Evolutionary conservation across 208 protist genomes (phyloP), one percentile per base, ranked within the genome.

Genomic region (Strigomonas culicis): DNA sequence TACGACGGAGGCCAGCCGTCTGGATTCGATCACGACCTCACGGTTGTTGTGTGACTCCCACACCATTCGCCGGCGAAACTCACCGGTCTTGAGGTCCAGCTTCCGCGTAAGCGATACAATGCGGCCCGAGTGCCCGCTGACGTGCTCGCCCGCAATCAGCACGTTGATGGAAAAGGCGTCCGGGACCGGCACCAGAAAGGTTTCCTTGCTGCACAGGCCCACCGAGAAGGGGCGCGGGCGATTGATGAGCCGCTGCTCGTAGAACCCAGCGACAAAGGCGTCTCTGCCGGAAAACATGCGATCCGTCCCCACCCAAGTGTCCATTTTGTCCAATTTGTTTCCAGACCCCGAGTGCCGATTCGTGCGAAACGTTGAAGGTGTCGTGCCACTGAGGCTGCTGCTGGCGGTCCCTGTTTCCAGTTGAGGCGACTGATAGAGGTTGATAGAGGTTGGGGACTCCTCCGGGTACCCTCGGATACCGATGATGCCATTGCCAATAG

Each of bases 161-260:
- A 93, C 83, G 52, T 93, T 80, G 30, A 96, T 72, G 63, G 85
- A 86, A 68, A 94, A 92, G 13, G 90, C 74, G 61, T 96, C 87
- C 0, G 90, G 90, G 19, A 84, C 82, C 64, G 70, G 63, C 55
- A 91, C 79, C 22, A 91, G 75, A 63, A 86, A 93, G 36, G 75
- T 77, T 31, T 93, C 86, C 47, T 75, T 77, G 27, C 58, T 69
- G 28, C 62, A 76, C 65, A 75, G 30, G 49, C 70, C 70, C 0
- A 73, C 65, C 2, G 74, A 74, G 46, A 80, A 80, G 39, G 69
- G 61, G 27, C 58, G 74, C 0, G 66, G 66, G 10, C 43, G 60
- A 25, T 74, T 74, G 4, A 74, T 55, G 19, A 83, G 71, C 6
- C 72, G 72, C 68, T 90, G 75, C 66, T 93, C 87, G 61, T 82